Base-by-base conservation (phyloP, 345 rosid species). In the Pugionium cornutum region DNA sequence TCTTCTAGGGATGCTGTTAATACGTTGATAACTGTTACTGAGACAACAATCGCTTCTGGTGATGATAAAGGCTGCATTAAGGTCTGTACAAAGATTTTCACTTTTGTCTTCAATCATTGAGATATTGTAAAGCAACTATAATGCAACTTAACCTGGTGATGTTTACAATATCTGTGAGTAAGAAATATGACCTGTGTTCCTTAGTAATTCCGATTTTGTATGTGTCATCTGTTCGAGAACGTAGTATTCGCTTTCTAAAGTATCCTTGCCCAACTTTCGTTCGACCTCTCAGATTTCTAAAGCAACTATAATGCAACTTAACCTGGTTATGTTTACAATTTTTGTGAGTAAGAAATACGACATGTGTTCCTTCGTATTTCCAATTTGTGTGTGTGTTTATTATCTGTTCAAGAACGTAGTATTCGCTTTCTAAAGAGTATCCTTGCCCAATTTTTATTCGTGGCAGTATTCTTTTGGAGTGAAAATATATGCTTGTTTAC, bases 1-100 rank as follows among this genome's bases (percentile, higher is more conserved):
- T 43, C 59, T 25, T 72, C 41, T 67, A 92, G 97, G 79, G 89
- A 91, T 70, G 87, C 97, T 18, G 79, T 89, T 70, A 80, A 79
- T 72, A 79, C 89, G 67, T 72, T 92, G 82, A 83, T 89, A 18
- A 88, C 82, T 64, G 67, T 92, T 57, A 83, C 94, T 0, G 96
- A 85, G 65, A 81, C 86, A 25, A 86, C 97, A 6, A 76, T 88
- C 67, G 98, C 97, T 7, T 71, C 97, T 5, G 98, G 98, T 47
- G 98, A 89, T 77, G 98, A 89, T 75, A 79, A 83, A 66, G 98
- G 98, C 70, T 89, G 85, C 58, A 75, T 92, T 61, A 92, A 92
- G 98, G 98, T 92, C 9, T 51, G 28, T 60, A 2, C 31, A 48
- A 46, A 36, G 5, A 4, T 35, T 59, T n/a, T 48, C n/a, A 34